Evolutionary conservation across 768 basidiomycete species (phyloP).

Genomic region (Xanthoconium stramineum): DNA sequence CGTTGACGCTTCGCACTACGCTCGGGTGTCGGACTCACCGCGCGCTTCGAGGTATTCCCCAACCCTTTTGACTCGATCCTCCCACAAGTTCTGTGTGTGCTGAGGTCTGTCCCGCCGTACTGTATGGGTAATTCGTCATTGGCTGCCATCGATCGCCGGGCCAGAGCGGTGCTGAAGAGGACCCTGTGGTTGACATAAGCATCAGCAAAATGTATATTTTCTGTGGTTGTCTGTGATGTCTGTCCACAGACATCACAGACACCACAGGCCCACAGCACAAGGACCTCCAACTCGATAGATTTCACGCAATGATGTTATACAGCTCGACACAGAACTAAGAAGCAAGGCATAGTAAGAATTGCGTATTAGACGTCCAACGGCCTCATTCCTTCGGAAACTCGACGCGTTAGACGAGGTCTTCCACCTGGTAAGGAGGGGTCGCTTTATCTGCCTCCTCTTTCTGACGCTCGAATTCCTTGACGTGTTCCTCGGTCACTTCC

Average conservation of each 20-base stretch:
- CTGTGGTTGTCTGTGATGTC: too few species aligned
- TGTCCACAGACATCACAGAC: too few species aligned
- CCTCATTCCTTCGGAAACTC: not conserved
- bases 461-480: slow-evolving; percentile 9
- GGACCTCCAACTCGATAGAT: too few species aligned
- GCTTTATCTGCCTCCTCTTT: not conserved
- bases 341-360: not conserved
- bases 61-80: not conserved
- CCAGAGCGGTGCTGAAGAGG: too few species aligned
- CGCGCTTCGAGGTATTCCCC: not conserved
- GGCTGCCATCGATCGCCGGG: too few species aligned
- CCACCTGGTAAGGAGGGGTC: slow-evolving; percentile 5
- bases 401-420: slow-evolving; percentile 5
- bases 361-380: not conserved
- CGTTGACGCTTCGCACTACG: not conserved
- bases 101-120: not conserved
- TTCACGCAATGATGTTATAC: not conserved
- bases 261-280: too few species aligned
- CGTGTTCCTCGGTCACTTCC: slow-evolving; percentile 8
- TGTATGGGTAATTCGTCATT: too few species aligned
- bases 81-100: not conserved
- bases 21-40: not conserved
- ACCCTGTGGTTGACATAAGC: too few species aligned
- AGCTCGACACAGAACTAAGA: not conserved
- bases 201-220: too few species aligned